phyloP scores from a whole-genome alignment of 1,284 basidiomycete species.

The Fomitopsis schrenkii region DNA sequence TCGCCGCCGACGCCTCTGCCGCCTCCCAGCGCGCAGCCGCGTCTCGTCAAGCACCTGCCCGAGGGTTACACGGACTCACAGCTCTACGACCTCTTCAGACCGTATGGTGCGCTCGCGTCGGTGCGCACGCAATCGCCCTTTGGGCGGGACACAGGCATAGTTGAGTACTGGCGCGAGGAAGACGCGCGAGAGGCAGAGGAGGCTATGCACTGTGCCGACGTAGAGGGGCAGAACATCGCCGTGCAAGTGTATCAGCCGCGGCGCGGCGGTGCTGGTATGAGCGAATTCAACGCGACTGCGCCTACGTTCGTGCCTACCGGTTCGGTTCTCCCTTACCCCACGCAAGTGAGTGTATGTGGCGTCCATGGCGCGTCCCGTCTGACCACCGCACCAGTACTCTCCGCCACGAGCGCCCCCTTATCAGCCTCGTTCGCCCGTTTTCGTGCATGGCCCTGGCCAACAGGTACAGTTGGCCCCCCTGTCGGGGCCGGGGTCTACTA shows the following conservation, averaged over 20 bases:
- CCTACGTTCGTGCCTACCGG: constrained; percentile 72
- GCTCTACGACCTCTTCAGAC: constrained; percentile 73
- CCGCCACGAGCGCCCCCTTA: constrained; percentile 47
- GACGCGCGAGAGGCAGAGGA: constrained; percentile 77
- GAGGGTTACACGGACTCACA: constrained; percentile 65
- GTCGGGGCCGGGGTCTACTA: constrained; percentile 67
- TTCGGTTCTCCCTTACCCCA: constrained; percentile 48
- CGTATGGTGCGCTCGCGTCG: constrained; percentile 69
- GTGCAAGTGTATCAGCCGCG: constrained; percentile 73
- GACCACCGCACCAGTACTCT: constrained; percentile 45
- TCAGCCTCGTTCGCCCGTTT: constrained; percentile 36
- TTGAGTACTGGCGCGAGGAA: constrained; percentile 88
- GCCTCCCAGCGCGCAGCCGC: constrained; percentile 66
- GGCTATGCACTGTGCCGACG: constrained; percentile 75
- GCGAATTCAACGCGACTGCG: constrained; percentile 69
- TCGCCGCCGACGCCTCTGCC: constrained; percentile 68
- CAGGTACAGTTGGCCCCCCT: constrained; percentile 81
- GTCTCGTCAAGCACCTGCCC: constrained; percentile 76
- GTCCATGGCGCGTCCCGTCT: constrained; percentile 4
- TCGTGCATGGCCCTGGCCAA: constrained; percentile 85
- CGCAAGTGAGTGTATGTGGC: constrained; percentile 35
- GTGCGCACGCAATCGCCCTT: constrained; percentile 68
- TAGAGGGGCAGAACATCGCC: constrained; percentile 77
- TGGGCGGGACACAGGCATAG: constrained; percentile 67
- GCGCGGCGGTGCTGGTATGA: constrained; percentile 40